Evolutionary conservation across 371 early-diverging fungal genomes (phyloP).

Genomic region (Mucor circinelloides): DNA sequence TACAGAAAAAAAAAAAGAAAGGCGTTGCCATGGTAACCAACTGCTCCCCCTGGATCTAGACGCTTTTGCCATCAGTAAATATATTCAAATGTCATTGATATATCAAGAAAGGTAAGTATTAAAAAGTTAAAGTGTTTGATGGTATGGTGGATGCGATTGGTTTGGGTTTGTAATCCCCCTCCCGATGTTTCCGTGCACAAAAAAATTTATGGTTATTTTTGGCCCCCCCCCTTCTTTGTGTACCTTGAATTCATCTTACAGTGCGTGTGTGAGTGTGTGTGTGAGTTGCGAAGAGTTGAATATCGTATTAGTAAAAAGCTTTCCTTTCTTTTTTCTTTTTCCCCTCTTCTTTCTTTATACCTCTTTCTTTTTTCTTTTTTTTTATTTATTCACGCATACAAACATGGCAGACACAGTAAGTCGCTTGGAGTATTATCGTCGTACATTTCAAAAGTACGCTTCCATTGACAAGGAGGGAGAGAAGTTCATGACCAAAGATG

Average conservation of each 20-base stretch:
- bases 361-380: not conserved
- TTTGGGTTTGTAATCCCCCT: constrained; percentile 15
- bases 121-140: not conserved
- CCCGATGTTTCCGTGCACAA: constrained; percentile 22
- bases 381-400: not conserved
- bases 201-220: constrained; percentile 9
- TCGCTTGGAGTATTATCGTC: constrained; percentile 52
- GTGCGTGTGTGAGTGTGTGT: not conserved
- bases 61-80: not conserved
- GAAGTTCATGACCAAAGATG: constrained; percentile 68
- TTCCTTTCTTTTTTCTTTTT: not conserved
- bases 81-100: not conserved
- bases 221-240: not conserved
- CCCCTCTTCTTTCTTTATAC: not conserved
- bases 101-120: not conserved
- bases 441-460: constrained; percentile 67
- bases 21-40: not conserved
- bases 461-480: constrained; percentile 55
- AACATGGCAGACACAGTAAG: constrained; percentile 21
- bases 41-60: not conserved
- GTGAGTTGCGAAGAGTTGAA: not conserved
- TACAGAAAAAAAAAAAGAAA: not conserved
- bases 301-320: not conserved
- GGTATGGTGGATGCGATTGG: constrained; percentile 1
- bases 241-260: not conserved